phyloP scores from a whole-genome alignment of 352 stramenopile genomes.

The Globisporangium mamillatum region DNA sequence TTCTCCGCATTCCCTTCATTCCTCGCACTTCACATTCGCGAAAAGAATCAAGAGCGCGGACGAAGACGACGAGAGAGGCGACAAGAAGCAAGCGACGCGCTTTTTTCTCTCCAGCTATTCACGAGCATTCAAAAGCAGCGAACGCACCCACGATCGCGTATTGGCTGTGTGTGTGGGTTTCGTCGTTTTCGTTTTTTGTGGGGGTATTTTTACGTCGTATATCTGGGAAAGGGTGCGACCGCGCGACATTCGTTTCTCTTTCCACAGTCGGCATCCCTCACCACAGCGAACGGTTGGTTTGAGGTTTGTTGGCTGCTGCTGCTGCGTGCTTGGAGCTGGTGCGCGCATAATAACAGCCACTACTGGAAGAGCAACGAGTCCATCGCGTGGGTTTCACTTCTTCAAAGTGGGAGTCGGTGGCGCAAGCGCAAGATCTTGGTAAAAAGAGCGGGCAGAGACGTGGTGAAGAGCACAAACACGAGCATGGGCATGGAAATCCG shows the following conservation, averaged over 20 bases:
- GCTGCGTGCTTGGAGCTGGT: neutral
- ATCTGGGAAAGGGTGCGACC: slow-evolving; percentile 3
- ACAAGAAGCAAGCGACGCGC: neutral
- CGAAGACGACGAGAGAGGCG: no score
- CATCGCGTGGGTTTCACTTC: slow-evolving; percentile 1
- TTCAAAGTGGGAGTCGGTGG: slow-evolving; percentile 1
- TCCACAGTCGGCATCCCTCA: neutral
- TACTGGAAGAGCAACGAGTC: neutral
- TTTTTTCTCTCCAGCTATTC: neutral
- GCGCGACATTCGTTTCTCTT: slow-evolving; percentile 9
- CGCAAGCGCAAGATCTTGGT: neutral
- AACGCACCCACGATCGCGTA: neutral
- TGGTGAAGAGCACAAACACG: neutral
- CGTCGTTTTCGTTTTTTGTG: neutral
- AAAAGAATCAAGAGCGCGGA: neutral
- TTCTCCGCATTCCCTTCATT: neutral
- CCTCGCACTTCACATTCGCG: neutral
- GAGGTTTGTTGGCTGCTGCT: neutral
- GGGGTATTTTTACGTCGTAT: slow-evolving; percentile 6
- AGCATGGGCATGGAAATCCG: slow-evolving; percentile 52
- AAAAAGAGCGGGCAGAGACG: neutral
- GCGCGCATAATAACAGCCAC: neutral
- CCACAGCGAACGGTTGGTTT: neutral
- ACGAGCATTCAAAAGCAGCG: neutral
- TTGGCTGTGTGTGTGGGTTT: slow-evolving; percentile 5